Percentiles rank a stretch among this genome's conserved stretches.
phyloP scores from a whole-genome alignment of 169 alveolate species.

The Perkinsus chesapeaki region DNA sequence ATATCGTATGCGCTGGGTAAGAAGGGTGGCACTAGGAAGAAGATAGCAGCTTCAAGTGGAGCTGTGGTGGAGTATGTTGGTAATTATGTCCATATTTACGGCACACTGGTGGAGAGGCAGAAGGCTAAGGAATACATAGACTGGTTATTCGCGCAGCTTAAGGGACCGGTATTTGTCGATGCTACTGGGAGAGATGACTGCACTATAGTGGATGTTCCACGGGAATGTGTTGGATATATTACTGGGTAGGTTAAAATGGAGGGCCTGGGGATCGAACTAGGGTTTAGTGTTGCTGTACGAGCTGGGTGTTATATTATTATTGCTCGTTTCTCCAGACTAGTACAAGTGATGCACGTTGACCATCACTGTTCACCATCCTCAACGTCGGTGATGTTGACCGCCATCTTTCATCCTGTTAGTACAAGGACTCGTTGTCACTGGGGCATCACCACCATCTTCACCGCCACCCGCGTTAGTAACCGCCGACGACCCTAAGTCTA shows the following conservation, averaged over 20 bases:
- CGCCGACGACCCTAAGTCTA: too few relatives aligned
- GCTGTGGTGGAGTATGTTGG: constrained; percentile 48
- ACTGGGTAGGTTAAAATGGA: not conserved
- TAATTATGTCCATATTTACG: constrained; percentile 15
- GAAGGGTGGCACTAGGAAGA: constrained; percentile 48
- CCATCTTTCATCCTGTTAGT: too few relatives aligned
- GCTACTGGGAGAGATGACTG: constrained; percentile 16
- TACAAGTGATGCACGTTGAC: not conserved
- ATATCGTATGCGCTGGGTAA: constrained; percentile 45
- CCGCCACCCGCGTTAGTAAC: too few relatives aligned
- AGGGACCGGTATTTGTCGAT: constrained; percentile 11
- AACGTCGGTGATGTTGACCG: not conserved
- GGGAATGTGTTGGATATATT: constrained; percentile 3
- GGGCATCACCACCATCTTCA: not conserved
- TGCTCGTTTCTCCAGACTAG: not conserved
- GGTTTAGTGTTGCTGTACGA: not conserved
- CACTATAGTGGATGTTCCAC: constrained; percentile 13
- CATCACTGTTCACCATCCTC: not conserved
- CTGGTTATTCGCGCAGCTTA: constrained; percentile 31
- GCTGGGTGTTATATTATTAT: too few relatives aligned
- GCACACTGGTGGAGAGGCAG: constrained; percentile 23
- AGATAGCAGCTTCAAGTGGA: constrained; percentile 48
- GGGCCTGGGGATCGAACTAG: not conserved
- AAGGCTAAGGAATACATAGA: constrained; percentile 23
- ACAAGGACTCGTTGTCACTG: too few relatives aligned